These are phyloP conservation scores for Cytospora piceicola DNA, from an alignment of 2,329 filamentous ascomycete species.

Conservation along the genomic window DNA sequence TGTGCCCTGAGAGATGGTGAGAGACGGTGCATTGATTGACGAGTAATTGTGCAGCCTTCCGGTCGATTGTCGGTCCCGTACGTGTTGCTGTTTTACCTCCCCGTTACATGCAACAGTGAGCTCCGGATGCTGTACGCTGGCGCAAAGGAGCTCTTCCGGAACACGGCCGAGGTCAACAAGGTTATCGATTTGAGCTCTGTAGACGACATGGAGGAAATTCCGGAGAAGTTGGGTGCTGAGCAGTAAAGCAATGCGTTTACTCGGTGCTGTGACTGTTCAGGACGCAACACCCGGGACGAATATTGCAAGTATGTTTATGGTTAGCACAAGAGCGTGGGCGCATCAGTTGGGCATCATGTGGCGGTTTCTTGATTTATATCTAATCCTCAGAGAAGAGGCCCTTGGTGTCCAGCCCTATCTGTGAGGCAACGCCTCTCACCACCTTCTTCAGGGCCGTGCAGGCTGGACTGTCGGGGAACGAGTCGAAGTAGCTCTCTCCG, in stretches of 20 bases:
- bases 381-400: slow-evolving; percentile 52
- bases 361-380: slow-evolving; percentile 20
- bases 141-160: slow-evolving; percentile 94
- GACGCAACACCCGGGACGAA: neutral
- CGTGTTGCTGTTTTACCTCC: slow-evolving; percentile 92
- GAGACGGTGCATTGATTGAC: neutral
- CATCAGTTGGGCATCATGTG: slow-evolving; percentile 25
- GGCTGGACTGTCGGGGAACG: slow-evolving; percentile 90
- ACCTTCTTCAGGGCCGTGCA: slow-evolving; percentile 81
- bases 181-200: slow-evolving; percentile 82
- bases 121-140: slow-evolving; percentile 93
- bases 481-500: slow-evolving; percentile 95
- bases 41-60: slow-evolving; percentile 60
- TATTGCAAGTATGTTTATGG: neutral
- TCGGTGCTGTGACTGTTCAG: neutral
- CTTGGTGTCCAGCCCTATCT: slow-evolving; percentile 66
- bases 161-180: slow-evolving; percentile 84
- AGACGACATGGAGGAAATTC: slow-evolving; percentile 83
- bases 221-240: slow-evolving; percentile 59
- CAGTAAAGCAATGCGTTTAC: slow-evolving; percentile 32
- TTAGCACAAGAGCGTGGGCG: slow-evolving; percentile 14
- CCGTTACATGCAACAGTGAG: slow-evolving; percentile 85
- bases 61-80: slow-evolving; percentile 90
- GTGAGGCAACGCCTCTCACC: slow-evolving; percentile 70
- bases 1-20: slow-evolving; percentile 2